A percentile compares a stretch with the other conserved stretches of the same genome.
phyloP scores from a whole-genome alignment of 192 early-diverging fungal genomes.

The Funneliformis mosseae region DNA sequence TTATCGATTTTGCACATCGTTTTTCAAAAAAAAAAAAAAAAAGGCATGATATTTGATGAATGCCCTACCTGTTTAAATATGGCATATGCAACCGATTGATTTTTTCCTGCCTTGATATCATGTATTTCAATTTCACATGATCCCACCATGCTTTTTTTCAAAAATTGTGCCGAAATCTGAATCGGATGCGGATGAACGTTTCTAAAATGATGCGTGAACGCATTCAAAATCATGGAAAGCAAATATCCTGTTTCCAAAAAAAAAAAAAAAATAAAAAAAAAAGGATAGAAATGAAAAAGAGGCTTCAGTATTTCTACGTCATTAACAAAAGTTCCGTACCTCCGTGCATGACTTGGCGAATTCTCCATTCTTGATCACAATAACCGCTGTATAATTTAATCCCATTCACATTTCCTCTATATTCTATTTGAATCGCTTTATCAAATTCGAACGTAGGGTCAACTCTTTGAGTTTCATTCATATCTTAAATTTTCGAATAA shows the following conservation, averaged over 20 bases:
- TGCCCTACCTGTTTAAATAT: not conserved
- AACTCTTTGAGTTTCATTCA: not conserved
- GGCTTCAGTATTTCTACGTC: no score
- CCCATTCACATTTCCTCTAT: not conserved
- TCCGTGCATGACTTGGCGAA: no score
- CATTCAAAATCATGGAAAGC: not conserved
- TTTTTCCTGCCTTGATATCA: not conserved
- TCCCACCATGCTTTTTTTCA: not conserved
- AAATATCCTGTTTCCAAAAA: not conserved
- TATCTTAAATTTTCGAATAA: no score
- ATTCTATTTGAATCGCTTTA: not conserved
- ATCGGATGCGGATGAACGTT: not conserved
- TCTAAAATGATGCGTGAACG: not conserved
- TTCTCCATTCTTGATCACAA: no score
- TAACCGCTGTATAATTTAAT: no score
- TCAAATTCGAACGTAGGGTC: not conserved
- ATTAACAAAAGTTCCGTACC: not conserved
- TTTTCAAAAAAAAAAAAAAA: no score
- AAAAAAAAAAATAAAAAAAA: no score
- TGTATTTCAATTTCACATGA: not conserved
- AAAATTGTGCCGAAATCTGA: not conserved
- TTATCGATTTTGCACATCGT: no score
- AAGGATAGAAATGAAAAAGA: no score
- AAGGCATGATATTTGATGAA: no score
- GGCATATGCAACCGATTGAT: not conserved